Evolutionary conservation across 2,329 filamentous ascomycete genomes (phyloP).

Genomic region (Saccharata proteae): DNA sequence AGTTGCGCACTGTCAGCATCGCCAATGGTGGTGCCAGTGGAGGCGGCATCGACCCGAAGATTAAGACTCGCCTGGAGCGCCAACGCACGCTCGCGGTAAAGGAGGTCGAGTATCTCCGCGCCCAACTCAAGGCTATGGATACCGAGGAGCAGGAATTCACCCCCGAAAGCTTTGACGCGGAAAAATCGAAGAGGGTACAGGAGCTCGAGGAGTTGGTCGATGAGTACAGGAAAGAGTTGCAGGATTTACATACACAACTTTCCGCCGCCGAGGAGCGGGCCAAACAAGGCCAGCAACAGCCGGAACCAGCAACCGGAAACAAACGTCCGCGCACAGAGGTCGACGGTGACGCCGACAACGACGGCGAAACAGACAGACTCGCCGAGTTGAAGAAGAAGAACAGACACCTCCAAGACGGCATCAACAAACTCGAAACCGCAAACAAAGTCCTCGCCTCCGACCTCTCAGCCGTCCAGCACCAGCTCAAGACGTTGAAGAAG

Average conservation of each 20-base stretch:
- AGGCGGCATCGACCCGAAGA: slow-evolving; percentile 49
- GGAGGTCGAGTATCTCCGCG: slow-evolving; percentile 87
- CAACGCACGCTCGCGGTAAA: slow-evolving; percentile 78
- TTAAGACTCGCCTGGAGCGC: slow-evolving; percentile 64
- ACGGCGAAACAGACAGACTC: slow-evolving; percentile 54
- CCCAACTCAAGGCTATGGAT: slow-evolving; percentile 78
- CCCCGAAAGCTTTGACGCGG: slow-evolving; percentile 63
- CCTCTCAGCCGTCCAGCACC: slow-evolving; percentile 57
- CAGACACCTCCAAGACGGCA: slow-evolving; percentile 68
- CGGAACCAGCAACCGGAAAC: slow-evolving; percentile 33
- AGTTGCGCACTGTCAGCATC: slow-evolving; percentile 40
- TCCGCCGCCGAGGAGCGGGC: slow-evolving; percentile 44
- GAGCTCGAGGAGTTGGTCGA: slow-evolving; percentile 81
- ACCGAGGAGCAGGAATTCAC: slow-evolving; percentile 80
- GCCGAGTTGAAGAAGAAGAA: slow-evolving; percentile 81
- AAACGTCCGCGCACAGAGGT: slow-evolving; percentile 59
- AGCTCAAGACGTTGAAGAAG: slow-evolving; percentile 55
- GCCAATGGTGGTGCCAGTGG: slow-evolving; percentile 23
- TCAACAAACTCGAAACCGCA: slow-evolving; percentile 57
- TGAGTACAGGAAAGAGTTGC: slow-evolving; percentile 70
- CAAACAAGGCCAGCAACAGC: slow-evolving; percentile 24
- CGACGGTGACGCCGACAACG: slow-evolving; percentile 42
- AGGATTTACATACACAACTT: slow-evolving; percentile 63
- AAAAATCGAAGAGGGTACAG: slow-evolving; percentile 60
- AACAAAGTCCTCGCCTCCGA: slow-evolving; percentile 63